Conservation (phyloP, 2,329 filamentous ascomycete genomes). For the Epichloe bromicola region DNA sequence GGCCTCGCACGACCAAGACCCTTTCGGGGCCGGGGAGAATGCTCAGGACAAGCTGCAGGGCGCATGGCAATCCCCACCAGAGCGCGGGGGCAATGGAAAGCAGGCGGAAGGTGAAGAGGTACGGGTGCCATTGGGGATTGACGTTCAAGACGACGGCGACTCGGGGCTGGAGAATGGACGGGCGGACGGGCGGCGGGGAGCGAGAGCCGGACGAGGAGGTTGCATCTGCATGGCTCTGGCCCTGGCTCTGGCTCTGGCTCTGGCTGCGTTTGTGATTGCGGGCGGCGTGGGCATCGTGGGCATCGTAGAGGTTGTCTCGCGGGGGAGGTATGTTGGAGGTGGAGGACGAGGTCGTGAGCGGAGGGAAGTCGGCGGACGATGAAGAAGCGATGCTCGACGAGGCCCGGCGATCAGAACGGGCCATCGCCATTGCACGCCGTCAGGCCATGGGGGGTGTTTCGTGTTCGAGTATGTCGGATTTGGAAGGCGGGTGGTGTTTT, state of each 20-base stretch:
- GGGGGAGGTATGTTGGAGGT: not conserved
- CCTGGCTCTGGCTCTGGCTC: not conserved
- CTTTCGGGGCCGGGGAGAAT: constrained; percentile 32
- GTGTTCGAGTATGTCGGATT: no score
- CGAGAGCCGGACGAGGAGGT: not conserved
- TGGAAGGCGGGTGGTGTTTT: not conserved
- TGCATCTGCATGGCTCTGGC: not conserved
- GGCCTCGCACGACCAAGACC: constrained; percentile 15
- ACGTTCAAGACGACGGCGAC: constrained; percentile 69
- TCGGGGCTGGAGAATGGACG: constrained; percentile 54
- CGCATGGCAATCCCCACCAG: constrained; percentile 59
- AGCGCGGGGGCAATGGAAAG: constrained; percentile 57
- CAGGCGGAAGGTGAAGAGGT: constrained; percentile 59
- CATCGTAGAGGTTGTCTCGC: not conserved
- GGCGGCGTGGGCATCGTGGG: not conserved
- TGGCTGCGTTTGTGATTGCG: constrained; percentile 1
- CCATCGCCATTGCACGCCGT: constrained; percentile 11
- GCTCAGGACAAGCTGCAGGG: constrained; percentile 54
- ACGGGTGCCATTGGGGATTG: constrained; percentile 57
- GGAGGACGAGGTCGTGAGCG: constrained; percentile 1
- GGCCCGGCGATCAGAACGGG: constrained; percentile 11
- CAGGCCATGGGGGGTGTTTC: constrained; percentile 9
- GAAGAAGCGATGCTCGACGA: constrained; percentile 8
- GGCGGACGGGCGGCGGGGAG: constrained; percentile 10
- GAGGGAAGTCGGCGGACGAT: constrained; percentile 5